A percentile compares a stretch with the other conserved stretches of the same genome.
phyloP scores from a whole-genome alignment of 495 filamentous ascomycete genomes.

The Penicillium riverlandense region DNA sequence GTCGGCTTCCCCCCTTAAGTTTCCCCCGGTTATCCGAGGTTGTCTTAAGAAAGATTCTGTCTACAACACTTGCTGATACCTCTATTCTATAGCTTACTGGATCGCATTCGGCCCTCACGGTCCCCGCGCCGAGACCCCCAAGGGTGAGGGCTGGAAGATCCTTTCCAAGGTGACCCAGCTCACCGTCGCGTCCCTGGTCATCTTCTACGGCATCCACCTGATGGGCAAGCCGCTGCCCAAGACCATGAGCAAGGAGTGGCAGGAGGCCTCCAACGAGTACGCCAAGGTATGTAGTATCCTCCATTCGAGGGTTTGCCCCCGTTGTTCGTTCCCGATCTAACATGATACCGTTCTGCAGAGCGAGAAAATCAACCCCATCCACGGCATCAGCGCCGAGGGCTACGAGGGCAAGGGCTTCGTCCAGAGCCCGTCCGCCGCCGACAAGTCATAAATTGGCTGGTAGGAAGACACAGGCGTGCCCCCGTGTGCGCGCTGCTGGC shows the following conservation, averaged over 20 bases:
- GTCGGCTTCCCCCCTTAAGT: too few species aligned
- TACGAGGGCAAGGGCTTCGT: constrained; percentile 78
- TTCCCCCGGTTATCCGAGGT: too few species aligned
- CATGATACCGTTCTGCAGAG: constrained; percentile 38
- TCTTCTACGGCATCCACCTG: constrained; percentile 63
- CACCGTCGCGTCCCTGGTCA: constrained; percentile 46
- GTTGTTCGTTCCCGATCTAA: background rate
- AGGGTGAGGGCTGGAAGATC: constrained; percentile 74
- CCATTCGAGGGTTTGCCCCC: background rate
- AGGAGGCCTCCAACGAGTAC: constrained; percentile 88
- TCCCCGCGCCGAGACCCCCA: constrained; percentile 70
- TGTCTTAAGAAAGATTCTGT: too few species aligned
- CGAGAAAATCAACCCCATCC: constrained; percentile 82
- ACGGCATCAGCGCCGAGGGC: constrained; percentile 71
- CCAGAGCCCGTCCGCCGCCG: constrained; percentile 54
- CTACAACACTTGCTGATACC: constrained; percentile 9
- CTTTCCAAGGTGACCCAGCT: constrained; percentile 61
- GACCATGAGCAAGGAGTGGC: constrained; percentile 93
- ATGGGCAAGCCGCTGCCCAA: constrained; percentile 57
- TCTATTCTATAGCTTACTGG: constrained; percentile 72
- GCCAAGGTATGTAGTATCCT: constrained; percentile 58
- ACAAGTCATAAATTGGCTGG: constrained; percentile 29
- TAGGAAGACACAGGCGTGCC: too few species aligned
- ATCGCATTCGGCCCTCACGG: constrained; percentile 96
- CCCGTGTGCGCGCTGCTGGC: too few species aligned